These are phyloP conservation scores for Lentinula sp. DNA, from an alignment of 768 basidiomycete genomes.

Conservation along the genomic window DNA sequence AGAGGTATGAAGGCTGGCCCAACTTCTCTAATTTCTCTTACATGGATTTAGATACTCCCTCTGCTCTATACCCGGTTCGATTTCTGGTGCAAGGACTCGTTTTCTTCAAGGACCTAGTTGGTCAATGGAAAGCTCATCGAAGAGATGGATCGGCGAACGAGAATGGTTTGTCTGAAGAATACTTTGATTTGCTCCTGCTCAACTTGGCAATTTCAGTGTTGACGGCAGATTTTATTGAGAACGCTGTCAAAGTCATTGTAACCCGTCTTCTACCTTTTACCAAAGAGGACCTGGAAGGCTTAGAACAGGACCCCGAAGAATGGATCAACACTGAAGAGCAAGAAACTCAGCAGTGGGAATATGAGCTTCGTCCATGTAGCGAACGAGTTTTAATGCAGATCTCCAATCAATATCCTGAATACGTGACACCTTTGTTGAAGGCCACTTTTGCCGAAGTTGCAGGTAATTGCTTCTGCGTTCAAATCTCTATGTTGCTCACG, in stretches of 20 bases:
- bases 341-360: slow-evolving; percentile 91
- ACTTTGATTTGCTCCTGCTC: background rate
- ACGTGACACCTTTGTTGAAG: slow-evolving; percentile 62
- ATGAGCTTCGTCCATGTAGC: slow-evolving; percentile 86
- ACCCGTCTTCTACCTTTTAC: slow-evolving; percentile 83
- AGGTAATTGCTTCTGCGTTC: slow-evolving; percentile 31
- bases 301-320: slow-evolving; percentile 89
- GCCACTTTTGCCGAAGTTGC: slow-evolving; percentile 54
- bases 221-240: slow-evolving; percentile 64
- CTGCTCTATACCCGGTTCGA: slow-evolving; percentile 66
- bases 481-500: background rate
- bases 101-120: slow-evolving; percentile 76
- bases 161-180: slow-evolving; percentile 36
- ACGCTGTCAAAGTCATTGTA: slow-evolving; percentile 70
- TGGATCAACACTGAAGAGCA: slow-evolving; percentile 90
- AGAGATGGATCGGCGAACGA: slow-evolving; percentile 55
- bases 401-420: slow-evolving; percentile 60
- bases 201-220: slow-evolving; percentile 36
- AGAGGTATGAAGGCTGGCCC: slow-evolving; percentile 50
- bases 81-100: slow-evolving; percentile 83
- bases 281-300: slow-evolving; percentile 71
- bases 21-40: slow-evolving; percentile 1
- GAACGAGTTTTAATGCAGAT: slow-evolving; percentile 88
- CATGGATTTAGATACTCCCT: slow-evolving; percentile 43
- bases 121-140: slow-evolving; percentile 66